These are phyloP conservation scores for Paraconiothyrium brasiliense DNA, from an alignment of 2,329 filamentous ascomycete species.

Conservation along the genomic window DNA sequence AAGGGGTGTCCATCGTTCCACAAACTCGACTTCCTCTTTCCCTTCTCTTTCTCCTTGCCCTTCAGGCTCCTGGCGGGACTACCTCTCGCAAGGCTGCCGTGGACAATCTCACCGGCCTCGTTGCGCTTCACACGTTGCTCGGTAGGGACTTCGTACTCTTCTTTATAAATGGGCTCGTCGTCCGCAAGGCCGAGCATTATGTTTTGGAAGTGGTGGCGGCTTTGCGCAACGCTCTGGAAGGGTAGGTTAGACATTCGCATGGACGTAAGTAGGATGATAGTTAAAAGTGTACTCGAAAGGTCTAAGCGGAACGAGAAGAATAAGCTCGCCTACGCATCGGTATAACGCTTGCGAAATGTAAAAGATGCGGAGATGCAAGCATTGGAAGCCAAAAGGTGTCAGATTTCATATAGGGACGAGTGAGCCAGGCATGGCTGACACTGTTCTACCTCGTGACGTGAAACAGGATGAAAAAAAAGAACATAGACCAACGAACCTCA, in stretches of 20 bases:
- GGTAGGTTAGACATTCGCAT: neutral
- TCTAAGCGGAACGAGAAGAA: neutral
- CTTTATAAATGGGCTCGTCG: slow-evolving; percentile 23
- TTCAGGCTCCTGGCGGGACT: slow-evolving; percentile 26
- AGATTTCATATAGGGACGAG: neutral
- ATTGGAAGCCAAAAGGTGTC: neutral
- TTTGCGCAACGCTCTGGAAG: slow-evolving; percentile 39
- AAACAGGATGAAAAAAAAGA: neutral
- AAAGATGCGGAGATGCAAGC: neutral
- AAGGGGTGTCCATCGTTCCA: neutral
- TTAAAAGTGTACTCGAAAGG: neutral
- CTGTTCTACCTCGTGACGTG: no score
- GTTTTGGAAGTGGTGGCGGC: slow-evolving; percentile 42
- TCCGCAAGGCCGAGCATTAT: slow-evolving; percentile 38
- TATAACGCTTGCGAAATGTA: neutral
- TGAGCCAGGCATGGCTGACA: no score
- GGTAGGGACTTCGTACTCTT: slow-evolving; percentile 29
- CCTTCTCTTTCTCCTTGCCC: slow-evolving; percentile 28
- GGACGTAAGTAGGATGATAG: neutral
- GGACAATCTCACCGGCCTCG: neutral
- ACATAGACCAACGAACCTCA: slow-evolving; percentile 39
- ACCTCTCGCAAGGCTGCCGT: neutral
- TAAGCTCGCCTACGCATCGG: neutral
- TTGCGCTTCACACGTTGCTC: slow-evolving; percentile 15
- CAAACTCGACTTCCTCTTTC: slow-evolving; percentile 15